Evolutionary conservation across 257 asterid species (phyloP), one percentile per base, ranked within the genome.

Genomic region (Apocynum venetum): DNA sequence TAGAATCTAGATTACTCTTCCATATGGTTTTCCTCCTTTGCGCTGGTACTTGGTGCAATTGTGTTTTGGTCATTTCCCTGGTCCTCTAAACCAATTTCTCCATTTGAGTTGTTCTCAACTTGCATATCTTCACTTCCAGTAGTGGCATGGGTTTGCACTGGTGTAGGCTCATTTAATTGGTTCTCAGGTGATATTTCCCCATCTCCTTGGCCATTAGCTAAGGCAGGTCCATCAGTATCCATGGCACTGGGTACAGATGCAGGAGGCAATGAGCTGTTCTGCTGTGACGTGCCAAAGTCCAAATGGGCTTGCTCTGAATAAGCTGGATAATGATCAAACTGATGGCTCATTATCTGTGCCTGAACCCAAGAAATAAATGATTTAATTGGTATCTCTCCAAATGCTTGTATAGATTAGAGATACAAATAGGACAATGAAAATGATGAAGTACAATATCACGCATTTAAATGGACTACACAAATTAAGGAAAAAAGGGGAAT

Each of bases 281-380:
- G 86, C 80, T 74, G 91, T 65, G 86, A 47, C 56, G 76, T 46
- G 75, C 72, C 88, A 64, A 41, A 43, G 52, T 80, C 85, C 74
- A 70, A 31, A 46, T 82, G 77, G 38, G 11, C 79, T 35, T 77
- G 86, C 55, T 59, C 94, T 60, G 89, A 53, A 77, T 86, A 77
- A 72, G 84, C 83, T 79, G 92, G 64, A 73, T 64, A 74, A 55
- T 88, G 86, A 38, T 80, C 76, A 41, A 44, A 31, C 77, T 89
- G 90, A 61, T 89, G 84, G 60, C 82, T 82, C 89, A 85, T 84
- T 44, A 77, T 81, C 73, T 85, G 89, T 78, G 88, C 95, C 97
- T 92, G 82, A 71, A 31, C 12, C 9, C 41, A 72, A 35, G 43
- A 61, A 38, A 78, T 13, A 12, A 55, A 51, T 12, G 2, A 72